These are phyloP conservation scores for Sonneratia alba DNA, from an alignment of 345 rosid species.

Conservation along the genomic window DNA sequence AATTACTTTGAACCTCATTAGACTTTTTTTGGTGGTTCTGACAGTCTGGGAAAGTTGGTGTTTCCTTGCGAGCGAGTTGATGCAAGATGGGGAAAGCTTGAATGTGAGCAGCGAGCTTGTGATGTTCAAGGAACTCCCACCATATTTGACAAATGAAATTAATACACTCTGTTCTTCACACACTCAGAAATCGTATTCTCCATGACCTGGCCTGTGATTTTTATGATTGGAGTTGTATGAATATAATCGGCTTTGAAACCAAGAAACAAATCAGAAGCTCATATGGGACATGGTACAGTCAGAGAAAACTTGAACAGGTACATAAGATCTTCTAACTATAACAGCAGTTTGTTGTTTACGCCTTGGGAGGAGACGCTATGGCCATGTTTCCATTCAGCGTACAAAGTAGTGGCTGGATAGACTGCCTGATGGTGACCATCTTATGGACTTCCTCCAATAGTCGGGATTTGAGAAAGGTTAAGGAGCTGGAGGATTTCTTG, in stretches of 20 bases:
- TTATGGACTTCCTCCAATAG: too few relatives aligned
- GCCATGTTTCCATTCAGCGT: neutral
- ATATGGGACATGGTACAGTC: neutral
- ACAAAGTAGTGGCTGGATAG: too few relatives aligned
- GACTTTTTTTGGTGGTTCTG: slow-evolving; percentile 3
- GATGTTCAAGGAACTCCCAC: slow-evolving; percentile 62
- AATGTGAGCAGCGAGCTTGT: slow-evolving; percentile 72
- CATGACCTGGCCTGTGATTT: neutral
- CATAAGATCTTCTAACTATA: neutral
- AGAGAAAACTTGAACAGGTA: neutral
- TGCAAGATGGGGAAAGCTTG: slow-evolving; percentile 98
- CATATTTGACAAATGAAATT: slow-evolving; percentile 4
- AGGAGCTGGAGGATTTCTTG: too few relatives aligned
- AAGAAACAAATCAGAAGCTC: neutral
- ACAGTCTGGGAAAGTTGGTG: slow-evolving; percentile 61
- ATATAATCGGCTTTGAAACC: neutral
- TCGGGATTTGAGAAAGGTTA: too few relatives aligned
- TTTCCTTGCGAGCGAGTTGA: slow-evolving; percentile 85
- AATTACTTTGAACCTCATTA: neutral
- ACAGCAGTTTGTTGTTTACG: neutral
- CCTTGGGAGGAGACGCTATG: neutral
- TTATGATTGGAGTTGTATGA: neutral
- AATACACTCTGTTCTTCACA: neutral
- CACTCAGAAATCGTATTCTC: neutral
- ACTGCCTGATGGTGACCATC: too few relatives aligned